Conservation (phyloP, 2,329 filamentous ascomycete species). For the Aphanoascus verrucosus region DNA sequence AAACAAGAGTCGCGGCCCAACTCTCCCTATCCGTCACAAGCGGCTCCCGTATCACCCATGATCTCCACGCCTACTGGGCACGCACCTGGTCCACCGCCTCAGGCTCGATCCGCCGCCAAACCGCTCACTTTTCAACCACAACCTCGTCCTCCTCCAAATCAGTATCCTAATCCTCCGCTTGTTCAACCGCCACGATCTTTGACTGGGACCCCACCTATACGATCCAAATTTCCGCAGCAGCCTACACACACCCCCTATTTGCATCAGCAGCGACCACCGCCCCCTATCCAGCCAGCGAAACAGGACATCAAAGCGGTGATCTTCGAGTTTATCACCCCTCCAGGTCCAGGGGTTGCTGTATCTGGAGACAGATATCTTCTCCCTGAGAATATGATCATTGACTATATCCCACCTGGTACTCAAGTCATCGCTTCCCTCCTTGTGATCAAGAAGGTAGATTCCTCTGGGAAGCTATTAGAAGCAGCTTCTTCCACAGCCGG, state of each 20-base stretch:
- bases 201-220: slow-evolving; percentile 26
- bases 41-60: neutral
- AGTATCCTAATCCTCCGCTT: slow-evolving; percentile 13
- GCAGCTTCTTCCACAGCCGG: slow-evolving; percentile 18
- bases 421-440: slow-evolving; percentile 40
- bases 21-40: slow-evolving; percentile 9
- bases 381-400: slow-evolving; percentile 40
- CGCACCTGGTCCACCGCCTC: slow-evolving; percentile 10
- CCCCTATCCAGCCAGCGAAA: slow-evolving; percentile 25
- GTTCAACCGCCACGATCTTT: neutral
- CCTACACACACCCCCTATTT: slow-evolving; percentile 25
- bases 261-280: slow-evolving; percentile 22
- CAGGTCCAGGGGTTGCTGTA: slow-evolving; percentile 32
- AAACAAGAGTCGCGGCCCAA: slow-evolving; percentile 28
- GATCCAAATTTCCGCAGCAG: slow-evolving; percentile 29
- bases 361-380: slow-evolving; percentile 41
- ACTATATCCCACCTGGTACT: slow-evolving; percentile 38
- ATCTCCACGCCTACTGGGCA: slow-evolving; percentile 7
- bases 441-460: slow-evolving; percentile 35
- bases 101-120: slow-evolving; percentile 3
- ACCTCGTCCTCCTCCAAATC: slow-evolving; percentile 21
- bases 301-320: slow-evolving; percentile 38
- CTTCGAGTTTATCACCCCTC: slow-evolving; percentile 38
- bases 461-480: slow-evolving; percentile 22
- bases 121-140: slow-evolving; percentile 7